Percentiles rank a stretch among this genome's conserved stretches.
Conservation (phyloP, 2,329 filamentous ascomycete genomes). For the Colletotrichum orbiculare region DNA sequence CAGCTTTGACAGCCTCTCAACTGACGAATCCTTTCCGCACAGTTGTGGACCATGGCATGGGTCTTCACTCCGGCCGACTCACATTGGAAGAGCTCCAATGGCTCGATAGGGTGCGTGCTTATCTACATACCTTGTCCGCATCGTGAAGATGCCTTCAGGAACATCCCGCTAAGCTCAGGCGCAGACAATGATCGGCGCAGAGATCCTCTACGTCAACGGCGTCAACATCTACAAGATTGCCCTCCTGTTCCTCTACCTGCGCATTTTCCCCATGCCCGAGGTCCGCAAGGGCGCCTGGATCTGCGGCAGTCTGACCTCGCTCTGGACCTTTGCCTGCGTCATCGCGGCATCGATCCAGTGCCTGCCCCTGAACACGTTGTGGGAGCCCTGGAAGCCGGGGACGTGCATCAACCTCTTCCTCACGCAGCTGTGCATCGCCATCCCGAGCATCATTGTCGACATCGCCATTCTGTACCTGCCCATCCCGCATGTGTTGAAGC, state of each 20-base stretch:
- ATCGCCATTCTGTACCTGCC: slow-evolving; percentile 32
- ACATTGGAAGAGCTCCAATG: slow-evolving; percentile 26
- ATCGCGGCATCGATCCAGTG: slow-evolving; percentile 31
- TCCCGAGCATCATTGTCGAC: slow-evolving; percentile 33
- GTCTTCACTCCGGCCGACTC: slow-evolving; percentile 27
- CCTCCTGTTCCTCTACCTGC: slow-evolving; percentile 54
- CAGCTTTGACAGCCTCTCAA: not conserved
- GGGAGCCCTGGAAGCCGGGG: slow-evolving; percentile 31
- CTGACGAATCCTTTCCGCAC: not conserved
- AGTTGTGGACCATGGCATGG: slow-evolving; percentile 30
- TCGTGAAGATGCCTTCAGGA: not conserved
- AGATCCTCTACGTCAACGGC: slow-evolving; percentile 34
- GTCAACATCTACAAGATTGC: slow-evolving; percentile 48
- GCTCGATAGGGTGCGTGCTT: slow-evolving; percentile 20
- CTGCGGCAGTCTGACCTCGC: slow-evolving; percentile 19
- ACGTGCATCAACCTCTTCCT: slow-evolving; percentile 33
- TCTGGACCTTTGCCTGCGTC: slow-evolving; percentile 29
- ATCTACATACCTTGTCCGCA: not conserved
- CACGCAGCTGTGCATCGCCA: slow-evolving; percentile 25
- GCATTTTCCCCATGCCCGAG: slow-evolving; percentile 50
- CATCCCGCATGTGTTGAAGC: slow-evolving; percentile 28
- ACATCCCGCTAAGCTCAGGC: not conserved
- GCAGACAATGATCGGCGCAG: slow-evolving; percentile 28
- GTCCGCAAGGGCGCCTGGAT: slow-evolving; percentile 41
- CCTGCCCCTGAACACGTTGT: slow-evolving; percentile 18